Percentiles rank a stretch among this genome's conserved stretches.
phyloP scores from a whole-genome alignment of 345 rosid species.

The Limnanthes douglasii region DNA sequence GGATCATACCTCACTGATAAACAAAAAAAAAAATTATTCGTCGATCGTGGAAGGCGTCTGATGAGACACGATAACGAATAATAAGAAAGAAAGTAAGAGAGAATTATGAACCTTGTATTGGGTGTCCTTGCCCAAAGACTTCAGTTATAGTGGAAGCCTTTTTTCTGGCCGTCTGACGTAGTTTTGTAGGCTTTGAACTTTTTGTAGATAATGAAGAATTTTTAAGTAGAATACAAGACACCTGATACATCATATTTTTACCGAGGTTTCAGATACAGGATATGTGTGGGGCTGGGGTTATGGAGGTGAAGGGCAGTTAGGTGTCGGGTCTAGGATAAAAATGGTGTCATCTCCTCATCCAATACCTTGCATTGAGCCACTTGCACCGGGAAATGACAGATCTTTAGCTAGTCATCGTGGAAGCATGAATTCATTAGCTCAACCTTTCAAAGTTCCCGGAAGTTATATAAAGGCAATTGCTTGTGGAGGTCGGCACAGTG shows the following conservation, averaged over 20 bases:
- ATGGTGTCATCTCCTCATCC: constrained; percentile 77
- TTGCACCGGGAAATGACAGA: constrained; percentile 31
- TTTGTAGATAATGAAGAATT: constrained; percentile 45
- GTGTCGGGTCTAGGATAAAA: constrained; percentile 67
- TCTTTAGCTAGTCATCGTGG: constrained; percentile 22
- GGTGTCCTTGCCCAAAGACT: constrained; percentile 2
- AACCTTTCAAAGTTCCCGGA: constrained; percentile 26
- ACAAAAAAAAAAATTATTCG: too few species aligned
- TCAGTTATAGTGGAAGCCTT: constrained; percentile 14
- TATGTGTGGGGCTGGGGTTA: constrained; percentile 99
- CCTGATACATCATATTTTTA: constrained; percentile 47
- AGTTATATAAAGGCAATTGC: constrained; percentile 52
- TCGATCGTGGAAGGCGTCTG: too few species aligned
- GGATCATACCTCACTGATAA: not conserved
- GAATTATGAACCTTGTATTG: too few species aligned
- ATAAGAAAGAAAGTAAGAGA: too few species aligned
- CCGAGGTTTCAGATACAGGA: constrained; percentile 80
- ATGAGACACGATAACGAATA: too few species aligned
- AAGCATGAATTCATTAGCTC: constrained; percentile 19
- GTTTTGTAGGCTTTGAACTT: constrained; percentile 50
- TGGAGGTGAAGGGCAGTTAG: constrained; percentile 93
- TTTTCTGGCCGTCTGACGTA: constrained; percentile 24
- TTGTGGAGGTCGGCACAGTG: constrained; percentile 88
- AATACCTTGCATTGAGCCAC: constrained; percentile 46
- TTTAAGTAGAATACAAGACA: constrained; percentile 41